Percentiles rank a stretch among this genome's conserved stretches.
These are phyloP conservation scores for Lactarius psammicola DNA, from an alignment of 768 basidiomycete genomes.

Conservation along the genomic window DNA sequence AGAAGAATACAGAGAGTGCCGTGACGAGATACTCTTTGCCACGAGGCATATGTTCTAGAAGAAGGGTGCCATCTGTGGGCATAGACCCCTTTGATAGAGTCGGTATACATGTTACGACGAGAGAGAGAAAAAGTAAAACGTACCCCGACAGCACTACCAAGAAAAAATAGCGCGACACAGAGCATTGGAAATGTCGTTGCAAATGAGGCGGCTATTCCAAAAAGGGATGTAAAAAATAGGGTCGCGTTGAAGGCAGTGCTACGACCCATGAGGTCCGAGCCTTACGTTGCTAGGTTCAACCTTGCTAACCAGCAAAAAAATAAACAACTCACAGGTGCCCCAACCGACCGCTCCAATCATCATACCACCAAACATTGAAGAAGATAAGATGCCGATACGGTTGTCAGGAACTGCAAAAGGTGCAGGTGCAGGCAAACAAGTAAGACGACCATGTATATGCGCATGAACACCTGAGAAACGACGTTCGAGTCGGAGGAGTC, in stretches of 20 bases:
- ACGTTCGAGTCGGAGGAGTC: constrained; percentile 3
- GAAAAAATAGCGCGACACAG: constrained; percentile 76
- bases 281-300: constrained; percentile 33
- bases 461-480: constrained; percentile 11
- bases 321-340: constrained; percentile 69
- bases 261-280: constrained; percentile 87
- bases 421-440: constrained; percentile 6
- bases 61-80: constrained; percentile 94
- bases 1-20: constrained; percentile 93
- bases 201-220: constrained; percentile 79
- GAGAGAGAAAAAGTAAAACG: constrained; percentile 24
- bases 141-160: constrained; percentile 94
- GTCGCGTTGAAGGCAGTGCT: constrained; percentile 91
- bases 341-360: constrained; percentile 91
- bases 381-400: constrained; percentile 78
- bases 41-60: constrained; percentile 90
- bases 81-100: constrained; percentile 67
- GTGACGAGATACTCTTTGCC: constrained; percentile 92
- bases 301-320: constrained; percentile 2
- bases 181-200: constrained; percentile 64
- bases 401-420: constrained; percentile 58
- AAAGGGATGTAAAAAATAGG: constrained; percentile 84
- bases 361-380: constrained; percentile 95
- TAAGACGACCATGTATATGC: constrained; percentile 18
- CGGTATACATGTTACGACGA: neutral